Evolutionary conservation across 2,329 filamentous ascomycete species (phyloP), one percentile per base, ranked within the genome.

Genomic region (Grosmannia huntii): DNA sequence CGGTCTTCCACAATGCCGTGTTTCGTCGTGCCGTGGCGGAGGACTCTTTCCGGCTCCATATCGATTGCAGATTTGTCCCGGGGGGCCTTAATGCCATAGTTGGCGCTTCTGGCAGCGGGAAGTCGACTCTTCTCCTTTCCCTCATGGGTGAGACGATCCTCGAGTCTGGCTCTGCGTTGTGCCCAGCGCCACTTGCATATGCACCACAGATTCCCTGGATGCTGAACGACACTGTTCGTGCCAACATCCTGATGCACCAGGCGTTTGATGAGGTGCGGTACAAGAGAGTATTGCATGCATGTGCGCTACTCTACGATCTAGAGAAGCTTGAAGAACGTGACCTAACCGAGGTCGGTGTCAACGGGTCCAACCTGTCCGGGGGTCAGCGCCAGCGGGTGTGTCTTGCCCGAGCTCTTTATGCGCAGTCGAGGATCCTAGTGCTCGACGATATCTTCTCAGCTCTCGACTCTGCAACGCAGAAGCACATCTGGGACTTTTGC

Each of bases 371-470:
- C 52, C 56, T 68, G 14, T 66, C 62, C 3, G 65, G 64, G 23
- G 64, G 63, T 11, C 63, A 67, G 60, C 61, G 63, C 55, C 62
- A 66, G 56, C 55, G 61, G 14, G 56, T 63, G 41, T 78, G 79
- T 14, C 66, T 83, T 38, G 81, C 81, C 1, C 72, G 81, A 59
- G 77, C 80, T 7, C 65, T 84, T 1, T 84, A 83, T 65, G 82
- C 80, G 1, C 76, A 76, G 57, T 75, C 80, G 0, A 71, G 77
- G 1, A 70, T 82, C 2, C 68, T 83, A 25, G 69, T 84, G 0
- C 73, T 84, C 1, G 81, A 84, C 61, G 81, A 84, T 59, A 73
- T 83, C 3, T 81, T 84, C 62, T 80, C 80, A 1, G 81, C 81
- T 0, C 70, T 84, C 0, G 81, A 84, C 63, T 74, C 80, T 21